phyloP scores from a whole-genome alignment of 805 yeast genomes.

The Myxozyma mucilagina region DNA sequence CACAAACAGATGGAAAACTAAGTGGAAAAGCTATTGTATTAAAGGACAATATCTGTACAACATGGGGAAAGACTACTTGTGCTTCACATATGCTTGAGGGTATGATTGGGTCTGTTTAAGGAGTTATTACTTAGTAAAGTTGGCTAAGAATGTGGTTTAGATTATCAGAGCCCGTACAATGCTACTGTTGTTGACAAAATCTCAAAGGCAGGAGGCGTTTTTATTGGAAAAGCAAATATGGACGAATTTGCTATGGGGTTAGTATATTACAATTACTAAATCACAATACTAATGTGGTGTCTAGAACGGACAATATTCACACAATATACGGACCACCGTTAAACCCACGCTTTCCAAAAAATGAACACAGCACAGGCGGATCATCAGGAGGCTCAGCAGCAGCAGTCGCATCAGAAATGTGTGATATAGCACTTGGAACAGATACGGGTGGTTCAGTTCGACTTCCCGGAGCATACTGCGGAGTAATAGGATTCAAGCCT shows the following conservation, averaged over 20 bases:
- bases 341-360: slow-evolving; percentile 48
- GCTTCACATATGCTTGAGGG: slow-evolving; percentile 61
- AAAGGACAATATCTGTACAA: slow-evolving; percentile 81
- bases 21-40: slow-evolving; percentile 49
- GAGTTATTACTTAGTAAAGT: background rate
- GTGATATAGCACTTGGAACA: slow-evolving; percentile 76
- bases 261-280: background rate
- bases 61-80: slow-evolving; percentile 70
- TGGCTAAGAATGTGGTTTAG: slow-evolving; percentile 13
- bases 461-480: slow-evolving; percentile 85
- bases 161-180: slow-evolving; percentile 73
- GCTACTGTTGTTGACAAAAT: slow-evolving; percentile 69
- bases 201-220: slow-evolving; percentile 50
- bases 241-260: slow-evolving; percentile 99
- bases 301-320: slow-evolving; percentile 40
- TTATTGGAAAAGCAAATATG: slow-evolving; percentile 81
- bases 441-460: slow-evolving; percentile 98
- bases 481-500: slow-evolving; percentile 87
- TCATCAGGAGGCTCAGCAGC: slow-evolving; percentile 97
- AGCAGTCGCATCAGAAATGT: slow-evolving; percentile 71
- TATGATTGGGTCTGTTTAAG: background rate
- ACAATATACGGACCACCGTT: slow-evolving; percentile 40
- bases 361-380: slow-evolving; percentile 69
- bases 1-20: slow-evolving; percentile 27
- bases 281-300: background rate